Base-by-base conservation (phyloP, 257 asterid species). In the Nemophila menziesii region DNA sequence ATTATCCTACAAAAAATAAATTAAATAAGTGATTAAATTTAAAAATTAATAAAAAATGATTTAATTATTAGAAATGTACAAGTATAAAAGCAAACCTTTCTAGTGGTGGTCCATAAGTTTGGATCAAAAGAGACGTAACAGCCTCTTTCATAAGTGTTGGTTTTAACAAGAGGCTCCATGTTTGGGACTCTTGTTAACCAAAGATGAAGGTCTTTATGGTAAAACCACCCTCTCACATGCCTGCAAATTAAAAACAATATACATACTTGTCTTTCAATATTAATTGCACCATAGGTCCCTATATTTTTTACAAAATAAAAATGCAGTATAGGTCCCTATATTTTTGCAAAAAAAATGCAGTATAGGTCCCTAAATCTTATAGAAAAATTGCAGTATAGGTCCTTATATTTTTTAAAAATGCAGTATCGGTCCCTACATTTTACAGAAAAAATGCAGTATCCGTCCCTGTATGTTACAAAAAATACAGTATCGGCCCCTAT, bases 211-310 rank as follows among this genome's bases (percentile, higher is more conserved):
- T 77, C 94, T 63, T 52, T 77, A 56, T 82, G 96, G 63, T 72
- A 86, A 56, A 79, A 77, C 96, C 96, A 86, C 16, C 92, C 92
- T 63, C 93, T 73, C 55, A 70, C 65, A 46, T 66, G 67, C 48
- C 96, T 86, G 68, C 48, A 44, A 46, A 8, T 26, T n/a, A 24
- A 17, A 37, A 33, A 42, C 11, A 3, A 47, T 13, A 9, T 23
- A 23, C 20, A 43, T 33, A 17, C 22, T 23, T 13, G 22, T 49
- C 51, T 22, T 5, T 33, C 11, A n/a, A n/a, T n/a, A n/a, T n/a
- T n/a, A n/a, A n/a, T n/a, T n/a, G n/a, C n/a, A n/a, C n/a, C n/a
- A n/a, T n/a, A n/a, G n/a, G n/a, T n/a, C n/a, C n/a, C n/a, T n/a
- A n/a, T n/a, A n/a, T n/a, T n/a, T n/a, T n/a, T n/a, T n/a, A n/a